These are phyloP conservation scores for Naganishia randhawae DNA, from an alignment of 768 basidiomycete species.

Conservation along the genomic window DNA sequence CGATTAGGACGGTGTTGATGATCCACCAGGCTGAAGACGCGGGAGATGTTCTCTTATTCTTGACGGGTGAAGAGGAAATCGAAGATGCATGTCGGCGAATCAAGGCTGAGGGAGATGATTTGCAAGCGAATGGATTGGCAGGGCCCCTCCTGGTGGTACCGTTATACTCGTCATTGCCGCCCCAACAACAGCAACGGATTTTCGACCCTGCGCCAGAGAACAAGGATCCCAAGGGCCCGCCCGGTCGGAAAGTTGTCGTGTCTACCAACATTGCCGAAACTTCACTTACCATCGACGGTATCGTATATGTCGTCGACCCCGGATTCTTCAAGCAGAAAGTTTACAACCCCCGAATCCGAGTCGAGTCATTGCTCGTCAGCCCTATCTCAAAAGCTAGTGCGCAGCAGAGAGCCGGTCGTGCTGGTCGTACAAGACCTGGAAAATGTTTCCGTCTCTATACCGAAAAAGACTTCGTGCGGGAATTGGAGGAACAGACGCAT, in stretches of 20 bases:
- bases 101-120: slow-evolving; percentile 80
- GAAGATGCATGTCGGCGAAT: slow-evolving; percentile 94
- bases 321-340: slow-evolving; percentile 98
- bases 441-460: slow-evolving; percentile 97
- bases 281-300: slow-evolving; percentile 94
- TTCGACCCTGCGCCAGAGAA: slow-evolving; percentile 81
- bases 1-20: slow-evolving; percentile 92
- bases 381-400: slow-evolving; percentile 97
- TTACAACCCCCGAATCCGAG: slow-evolving; percentile 94
- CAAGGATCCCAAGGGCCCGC: slow-evolving; percentile 63
- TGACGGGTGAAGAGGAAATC: slow-evolving; percentile 98
- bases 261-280: slow-evolving; percentile 98
- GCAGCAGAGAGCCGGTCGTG: slow-evolving; percentile 92
- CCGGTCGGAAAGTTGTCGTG: slow-evolving; percentile 87
- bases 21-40: slow-evolving; percentile 93
- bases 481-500: slow-evolving; percentile 94
- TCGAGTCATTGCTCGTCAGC: slow-evolving; percentile 85
- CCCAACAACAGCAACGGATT: slow-evolving; percentile 91
- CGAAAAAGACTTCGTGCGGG: slow-evolving; percentile 91
- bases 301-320: slow-evolving; percentile 98
- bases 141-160: slow-evolving; percentile 88
- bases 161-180: slow-evolving; percentile 89
- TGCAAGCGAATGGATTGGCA: slow-evolving; percentile 60
- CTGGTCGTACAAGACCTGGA: slow-evolving; percentile 90
- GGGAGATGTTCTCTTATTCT: slow-evolving; percentile 87